A percentile compares a stretch with the other conserved stretches of the same genome.
These are phyloP conservation scores for Alternaria panax DNA, from an alignment of 2,329 filamentous ascomycete genomes.

Conservation along the genomic window DNA sequence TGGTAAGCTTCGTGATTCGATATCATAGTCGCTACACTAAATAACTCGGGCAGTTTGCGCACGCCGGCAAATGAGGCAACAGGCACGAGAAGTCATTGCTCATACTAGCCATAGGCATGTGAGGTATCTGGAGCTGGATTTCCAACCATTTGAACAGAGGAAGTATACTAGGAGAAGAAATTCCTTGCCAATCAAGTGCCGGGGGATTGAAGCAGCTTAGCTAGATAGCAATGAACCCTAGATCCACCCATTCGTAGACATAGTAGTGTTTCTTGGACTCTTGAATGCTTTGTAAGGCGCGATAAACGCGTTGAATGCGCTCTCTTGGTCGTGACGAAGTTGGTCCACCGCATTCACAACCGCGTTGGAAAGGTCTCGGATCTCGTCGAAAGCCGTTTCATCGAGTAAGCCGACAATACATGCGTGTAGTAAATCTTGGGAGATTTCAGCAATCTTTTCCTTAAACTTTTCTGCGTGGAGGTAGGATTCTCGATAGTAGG, in stretches of 20 bases:
- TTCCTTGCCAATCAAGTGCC: slow-evolving; percentile 10
- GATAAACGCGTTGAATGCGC: slow-evolving; percentile 20
- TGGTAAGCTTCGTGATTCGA: slow-evolving; percentile 16
- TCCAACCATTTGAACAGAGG: slow-evolving; percentile 12
- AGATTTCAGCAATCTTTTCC: slow-evolving; percentile 11
- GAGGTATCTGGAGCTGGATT: slow-evolving; percentile 20
- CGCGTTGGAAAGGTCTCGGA: slow-evolving; percentile 10
- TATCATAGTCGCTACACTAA: slow-evolving; percentile 8
- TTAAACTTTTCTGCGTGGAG: slow-evolving; percentile 15
- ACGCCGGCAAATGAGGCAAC: slow-evolving; percentile 10
- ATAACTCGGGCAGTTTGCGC: slow-evolving; percentile 16
- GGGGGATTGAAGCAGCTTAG: slow-evolving; percentile 8
- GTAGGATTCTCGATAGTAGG: slow-evolving; percentile 23
- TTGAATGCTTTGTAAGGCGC: slow-evolving; percentile 15
- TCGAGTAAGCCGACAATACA: slow-evolving; percentile 20
- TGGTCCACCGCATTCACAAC: slow-evolving; percentile 13
- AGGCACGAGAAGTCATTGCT: slow-evolving; percentile 10
- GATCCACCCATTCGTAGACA: slow-evolving; percentile 13
- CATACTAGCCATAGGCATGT: slow-evolving; percentile 14
- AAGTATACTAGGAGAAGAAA: slow-evolving; percentile 5
- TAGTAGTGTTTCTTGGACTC: background rate
- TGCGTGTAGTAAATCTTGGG: slow-evolving; percentile 17
- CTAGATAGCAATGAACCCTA: slow-evolving; percentile 1
- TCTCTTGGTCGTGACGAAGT: background rate
- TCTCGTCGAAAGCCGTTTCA: slow-evolving; percentile 13